Base-by-base conservation (phyloP, 1,284 basidiomycete genomes). In the Melampsora americana region DNA sequence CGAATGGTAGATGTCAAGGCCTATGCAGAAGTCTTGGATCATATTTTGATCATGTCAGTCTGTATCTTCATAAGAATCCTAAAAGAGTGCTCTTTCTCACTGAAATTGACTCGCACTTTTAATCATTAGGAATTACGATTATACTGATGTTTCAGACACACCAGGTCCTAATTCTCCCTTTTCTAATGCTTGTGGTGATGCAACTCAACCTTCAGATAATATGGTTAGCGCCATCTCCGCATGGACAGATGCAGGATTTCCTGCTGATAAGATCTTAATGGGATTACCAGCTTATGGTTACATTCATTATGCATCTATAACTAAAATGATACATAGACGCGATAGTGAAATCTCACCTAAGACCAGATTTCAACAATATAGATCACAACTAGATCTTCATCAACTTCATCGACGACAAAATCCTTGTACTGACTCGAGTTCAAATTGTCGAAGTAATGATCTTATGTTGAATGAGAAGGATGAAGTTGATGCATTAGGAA, bases 141-240 rank as follows among this genome's bases (percentile, higher is more conserved):
- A 66, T 32, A 78, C 46, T 59, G 48, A 80, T 90, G 90, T 88
- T 9, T 89, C 89, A 0, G 81, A 84, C 2, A 86, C 84, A 23
- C 92, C 93, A 23, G 93, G 93, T 9, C 89, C 93, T 39, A 95
- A 95, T 82, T 90, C 93, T 0, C 92, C 93, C 0, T 86, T 95
- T 71, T 86, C 84, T 77, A 86, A 95, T 82, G 87, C 83, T 2
- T 95, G 93, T 84, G 81, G 85, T 35, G 90, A 90, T 83, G 92
- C 91, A 18, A 87, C 88, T 5, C 90, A 93, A 81, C 90, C 90
- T 11, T 84, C 85, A 32, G 89, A 89, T 62, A 95, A 88, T 83
- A 92, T 90, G 53, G 86, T 87, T 62, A 86, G 87, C 0, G 90
- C 88, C 4, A 87, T 89, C 78, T 83, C 86, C 18, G 84, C 87